Conservation (phyloP, 2,329 filamentous ascomycete species). For the Epichloe sibirici region DNA sequence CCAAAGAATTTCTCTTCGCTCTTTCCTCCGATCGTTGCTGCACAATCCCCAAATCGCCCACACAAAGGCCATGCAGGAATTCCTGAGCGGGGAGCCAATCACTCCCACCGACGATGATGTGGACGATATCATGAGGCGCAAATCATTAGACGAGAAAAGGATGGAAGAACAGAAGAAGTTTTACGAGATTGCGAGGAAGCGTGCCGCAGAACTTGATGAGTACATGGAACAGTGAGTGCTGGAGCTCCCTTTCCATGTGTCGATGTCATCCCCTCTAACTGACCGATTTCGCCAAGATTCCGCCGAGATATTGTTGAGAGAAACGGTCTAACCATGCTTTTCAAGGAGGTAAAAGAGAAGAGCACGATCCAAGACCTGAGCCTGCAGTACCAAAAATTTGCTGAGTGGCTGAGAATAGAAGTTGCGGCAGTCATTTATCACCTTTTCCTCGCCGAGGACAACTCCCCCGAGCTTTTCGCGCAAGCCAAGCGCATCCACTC, state of each 20-base stretch:
- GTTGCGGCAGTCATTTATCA: slow-evolving; percentile 95
- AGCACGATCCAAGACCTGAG: slow-evolving; percentile 77
- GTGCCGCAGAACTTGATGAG: slow-evolving; percentile 85
- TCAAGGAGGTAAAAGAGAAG: slow-evolving; percentile 87
- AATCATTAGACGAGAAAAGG: slow-evolving; percentile 73
- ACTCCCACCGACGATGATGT: slow-evolving; percentile 70
- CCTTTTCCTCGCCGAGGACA: slow-evolving; percentile 93
- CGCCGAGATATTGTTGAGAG: slow-evolving; percentile 54
- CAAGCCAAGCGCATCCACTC: slow-evolving; percentile 92
- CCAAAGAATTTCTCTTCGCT: slow-evolving; percentile 81
- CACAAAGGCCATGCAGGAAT: slow-evolving; percentile 74
- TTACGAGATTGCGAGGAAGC: slow-evolving; percentile 85
- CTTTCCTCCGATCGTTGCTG: slow-evolving; percentile 77
- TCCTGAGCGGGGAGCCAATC: slow-evolving; percentile 62
- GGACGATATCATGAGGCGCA: slow-evolving; percentile 67
- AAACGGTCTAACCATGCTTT: slow-evolving; percentile 83
- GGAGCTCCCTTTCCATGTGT: not conserved
- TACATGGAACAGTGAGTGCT: slow-evolving; percentile 81
- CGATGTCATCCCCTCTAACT: slow-evolving; percentile 5
- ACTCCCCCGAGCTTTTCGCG: slow-evolving; percentile 89
- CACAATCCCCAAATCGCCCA: slow-evolving; percentile 74
- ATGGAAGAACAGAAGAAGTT: slow-evolving; percentile 89
- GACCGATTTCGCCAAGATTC: slow-evolving; percentile 31
- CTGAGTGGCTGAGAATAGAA: slow-evolving; percentile 95
- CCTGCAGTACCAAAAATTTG: slow-evolving; percentile 94